Percentiles rank a stretch among this genome's conserved stretches.
These are phyloP conservation scores for Zygotorulaspora chibaensis DNA, from an alignment of 805 yeast genomes.

Conservation along the genomic window DNA sequence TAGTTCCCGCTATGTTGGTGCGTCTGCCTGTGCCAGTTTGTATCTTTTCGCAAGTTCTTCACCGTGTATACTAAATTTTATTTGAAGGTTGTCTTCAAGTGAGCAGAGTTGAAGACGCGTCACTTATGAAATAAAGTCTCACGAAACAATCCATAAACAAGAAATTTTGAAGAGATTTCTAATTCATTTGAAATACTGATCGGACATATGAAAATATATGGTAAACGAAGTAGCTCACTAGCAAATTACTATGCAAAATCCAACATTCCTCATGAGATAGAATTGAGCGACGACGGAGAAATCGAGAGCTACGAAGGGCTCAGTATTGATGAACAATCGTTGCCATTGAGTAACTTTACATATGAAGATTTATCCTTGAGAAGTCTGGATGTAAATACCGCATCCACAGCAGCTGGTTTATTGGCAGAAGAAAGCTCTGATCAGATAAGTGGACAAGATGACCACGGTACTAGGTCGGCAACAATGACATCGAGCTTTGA, in stretches of 20 bases:
- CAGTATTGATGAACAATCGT: not conserved
- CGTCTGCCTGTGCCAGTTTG: too few relatives aligned
- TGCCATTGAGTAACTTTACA: not conserved
- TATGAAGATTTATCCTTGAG: not conserved
- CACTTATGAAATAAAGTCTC: too few relatives aligned
- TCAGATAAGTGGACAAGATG: not conserved
- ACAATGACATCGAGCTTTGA: not conserved
- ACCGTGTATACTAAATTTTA: too few relatives aligned
- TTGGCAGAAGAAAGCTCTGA: not conserved
- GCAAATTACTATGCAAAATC: conserved; percentile 7
- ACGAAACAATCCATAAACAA: too few relatives aligned
- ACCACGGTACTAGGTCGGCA: not conserved
- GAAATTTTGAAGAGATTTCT: too few relatives aligned
- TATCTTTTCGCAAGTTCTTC: too few relatives aligned
- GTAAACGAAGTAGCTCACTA: conserved; percentile 19
- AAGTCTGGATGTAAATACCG: not conserved
- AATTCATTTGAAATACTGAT: too few relatives aligned
- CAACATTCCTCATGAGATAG: conserved; percentile 3
- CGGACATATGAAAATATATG: conserved; percentile 19
- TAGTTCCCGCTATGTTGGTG: not conserved
- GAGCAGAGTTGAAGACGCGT: too few relatives aligned
- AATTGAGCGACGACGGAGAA: conserved; percentile 20
- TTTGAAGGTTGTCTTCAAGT: too few relatives aligned
- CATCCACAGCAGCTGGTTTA: not conserved
- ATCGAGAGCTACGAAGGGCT: not conserved